phyloP scores from a whole-genome alignment of 331 rosid species.

The Rhamnella rubrinervis region DNA sequence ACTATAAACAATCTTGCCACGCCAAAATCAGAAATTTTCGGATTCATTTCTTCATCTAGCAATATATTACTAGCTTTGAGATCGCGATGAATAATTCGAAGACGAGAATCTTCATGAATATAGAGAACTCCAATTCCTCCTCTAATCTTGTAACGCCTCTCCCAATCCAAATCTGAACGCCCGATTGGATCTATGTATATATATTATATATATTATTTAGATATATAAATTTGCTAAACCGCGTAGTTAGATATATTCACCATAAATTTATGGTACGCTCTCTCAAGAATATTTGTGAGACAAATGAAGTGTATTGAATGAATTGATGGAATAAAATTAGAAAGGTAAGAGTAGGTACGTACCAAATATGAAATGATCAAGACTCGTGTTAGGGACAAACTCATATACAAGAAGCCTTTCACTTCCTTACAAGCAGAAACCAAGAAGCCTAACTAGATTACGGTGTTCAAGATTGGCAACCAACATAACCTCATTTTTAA shows the following conservation, averaged over 20 bases:
- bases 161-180: constrained; percentile 18
- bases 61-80: constrained; percentile 34
- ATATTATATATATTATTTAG: too few species aligned
- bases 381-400: constrained; percentile 43
- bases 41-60: constrained; percentile 34
- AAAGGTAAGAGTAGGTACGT: constrained; percentile 14
- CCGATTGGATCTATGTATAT: constrained; percentile 17
- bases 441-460: constrained; percentile 45
- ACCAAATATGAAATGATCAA: constrained; percentile 43
- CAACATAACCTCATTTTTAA: constrained; percentile 45
- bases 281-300: too few species aligned
- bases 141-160: constrained; percentile 23
- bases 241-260: too few species aligned
- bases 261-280: too few species aligned
- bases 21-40: constrained; percentile 29
- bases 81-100: constrained; percentile 38
- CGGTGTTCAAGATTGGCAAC: constrained; percentile 54
- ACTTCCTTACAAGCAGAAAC: constrained; percentile 33
- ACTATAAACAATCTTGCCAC: constrained; percentile 21
- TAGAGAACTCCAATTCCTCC: constrained; percentile 34
- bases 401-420: constrained; percentile 49
- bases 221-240: too few species aligned
- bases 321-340: too few species aligned
- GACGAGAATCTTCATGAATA: constrained; percentile 35
- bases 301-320: not conserved